Evolutionary conservation across 2,329 filamentous ascomycete species (phyloP), one percentile per base, ranked within the genome.

Genomic region (Fusarium begoniae): DNA sequence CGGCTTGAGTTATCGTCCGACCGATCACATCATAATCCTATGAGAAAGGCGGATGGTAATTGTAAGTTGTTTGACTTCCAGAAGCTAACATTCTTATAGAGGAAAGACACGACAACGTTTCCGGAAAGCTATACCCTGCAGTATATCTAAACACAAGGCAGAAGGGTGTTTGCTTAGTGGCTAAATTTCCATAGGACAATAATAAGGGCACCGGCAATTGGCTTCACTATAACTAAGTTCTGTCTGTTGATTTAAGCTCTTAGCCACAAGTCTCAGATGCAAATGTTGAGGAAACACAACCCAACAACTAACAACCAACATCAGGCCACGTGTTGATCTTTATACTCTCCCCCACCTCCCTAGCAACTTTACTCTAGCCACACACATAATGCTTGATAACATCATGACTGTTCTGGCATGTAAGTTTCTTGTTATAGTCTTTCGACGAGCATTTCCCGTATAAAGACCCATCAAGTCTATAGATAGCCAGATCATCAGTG

Each of bases 1-100:
- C 4, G n/a, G n/a, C 6, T 7, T 24, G 15, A 24, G 10, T 3
- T 18, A 44, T 24, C 2, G 8, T 13, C 15, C 24, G 1, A 24
- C 17, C 11, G 3, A 18, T 18, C 10, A 8, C 7, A 44, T 44
- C 10, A 12, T 13, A 12, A 0, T 44, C 13, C 2, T 24, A 44
- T 24, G 15, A 32, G 6, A 17, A 8, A 8, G 15, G 10, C 4
- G 15, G 10, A 24, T 15, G 41, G 15, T 3, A 5, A 24, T 44
- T 12, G 1, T 12, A 18, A n/a, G 15, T 24, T 24, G 6, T 24
- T 24, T 8, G 15, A 24, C n/a, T 24, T 18, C 15, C 43, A 18
- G 17, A 24, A 44, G 11, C 43, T 24, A 44, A 44, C 18, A 24
- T 44, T 18, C 11, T 24, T 8, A 18, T 24, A 44, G 43, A 44